These are phyloP conservation scores for Candida silvicultrix DNA, from an alignment of 805 yeast genomes.

Conservation along the genomic window DNA sequence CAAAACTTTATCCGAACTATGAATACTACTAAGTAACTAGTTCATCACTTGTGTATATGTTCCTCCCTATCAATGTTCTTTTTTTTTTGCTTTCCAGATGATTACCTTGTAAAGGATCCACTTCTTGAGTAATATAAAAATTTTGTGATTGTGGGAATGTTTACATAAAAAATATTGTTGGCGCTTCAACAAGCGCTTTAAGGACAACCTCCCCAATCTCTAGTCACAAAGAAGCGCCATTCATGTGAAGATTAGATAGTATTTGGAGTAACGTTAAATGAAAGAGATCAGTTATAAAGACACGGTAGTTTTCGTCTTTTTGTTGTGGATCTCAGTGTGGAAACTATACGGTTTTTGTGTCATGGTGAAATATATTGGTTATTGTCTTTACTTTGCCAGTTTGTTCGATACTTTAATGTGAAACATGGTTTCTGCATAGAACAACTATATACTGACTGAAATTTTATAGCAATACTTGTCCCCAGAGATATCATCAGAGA, in stretches of 20 bases:
- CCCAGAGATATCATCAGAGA: neutral
- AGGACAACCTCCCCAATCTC: neutral
- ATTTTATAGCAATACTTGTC: neutral
- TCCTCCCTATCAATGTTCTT: neutral
- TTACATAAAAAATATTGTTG: neutral
- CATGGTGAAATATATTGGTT: neutral
- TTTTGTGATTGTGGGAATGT: neutral
- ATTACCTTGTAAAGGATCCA: too few species aligned
- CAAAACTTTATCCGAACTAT: constrained; percentile 24
- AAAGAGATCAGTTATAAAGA: neutral
- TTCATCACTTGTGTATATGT: too few species aligned
- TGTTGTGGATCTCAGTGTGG: neutral
- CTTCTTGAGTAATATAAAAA: neutral
- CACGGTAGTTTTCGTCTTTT: neutral
- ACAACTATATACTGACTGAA: too few species aligned
- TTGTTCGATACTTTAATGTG: neutral
- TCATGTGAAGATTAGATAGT: too few species aligned
- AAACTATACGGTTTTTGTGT: neutral
- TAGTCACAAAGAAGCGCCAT: too few species aligned
- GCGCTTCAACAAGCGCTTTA: neutral
- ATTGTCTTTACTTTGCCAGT: neutral
- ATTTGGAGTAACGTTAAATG: neutral
- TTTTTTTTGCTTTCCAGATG: too few species aligned
- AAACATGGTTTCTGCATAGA: too few species aligned
- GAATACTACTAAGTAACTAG: too few species aligned